phyloP scores from a whole-genome alignment of 345 rosid genomes.

The Pseudoturritis turrita region DNA sequence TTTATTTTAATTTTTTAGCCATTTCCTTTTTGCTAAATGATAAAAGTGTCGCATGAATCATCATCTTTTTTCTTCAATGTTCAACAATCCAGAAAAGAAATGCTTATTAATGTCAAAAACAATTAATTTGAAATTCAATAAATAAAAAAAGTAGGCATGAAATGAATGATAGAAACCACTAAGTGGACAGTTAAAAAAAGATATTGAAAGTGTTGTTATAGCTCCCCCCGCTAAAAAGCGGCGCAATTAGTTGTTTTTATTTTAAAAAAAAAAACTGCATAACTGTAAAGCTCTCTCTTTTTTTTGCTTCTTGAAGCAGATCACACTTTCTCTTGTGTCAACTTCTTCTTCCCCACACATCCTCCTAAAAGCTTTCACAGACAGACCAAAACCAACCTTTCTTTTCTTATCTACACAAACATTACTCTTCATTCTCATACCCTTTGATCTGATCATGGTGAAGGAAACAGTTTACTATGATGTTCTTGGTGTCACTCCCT shows the following conservation, averaged over 20 bases:
- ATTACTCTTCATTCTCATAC: background rate
- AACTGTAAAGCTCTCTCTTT: slow-evolving; percentile 24
- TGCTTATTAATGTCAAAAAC: background rate
- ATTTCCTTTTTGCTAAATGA: background rate
- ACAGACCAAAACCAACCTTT: background rate
- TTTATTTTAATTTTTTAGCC: background rate
- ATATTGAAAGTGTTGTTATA: background rate
- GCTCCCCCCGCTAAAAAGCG: slow-evolving; percentile 22
- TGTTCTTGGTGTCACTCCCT: slow-evolving; percentile 90
- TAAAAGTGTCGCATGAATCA: background rate
- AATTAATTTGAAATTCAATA: background rate
- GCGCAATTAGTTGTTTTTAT: background rate
- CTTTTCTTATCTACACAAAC: slow-evolving; percentile 9
- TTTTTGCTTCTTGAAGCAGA: slow-evolving; percentile 18
- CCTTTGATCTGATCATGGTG: slow-evolving; percentile 25
- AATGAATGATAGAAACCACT: slow-evolving; percentile 21
- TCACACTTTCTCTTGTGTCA: slow-evolving; percentile 11
- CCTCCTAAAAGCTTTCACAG: slow-evolving; percentile 17
- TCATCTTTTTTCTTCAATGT: background rate
- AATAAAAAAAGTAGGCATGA: slow-evolving; percentile 1
- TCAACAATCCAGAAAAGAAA: background rate
- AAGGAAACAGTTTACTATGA: slow-evolving; percentile 92
- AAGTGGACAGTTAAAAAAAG: slow-evolving; percentile 27
- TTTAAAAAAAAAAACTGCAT: background rate
- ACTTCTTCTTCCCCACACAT: slow-evolving; percentile 17